Evolutionary conservation across 169 alveolate species (phyloP).

Genomic region (Cardiosporidium cionae): DNA sequence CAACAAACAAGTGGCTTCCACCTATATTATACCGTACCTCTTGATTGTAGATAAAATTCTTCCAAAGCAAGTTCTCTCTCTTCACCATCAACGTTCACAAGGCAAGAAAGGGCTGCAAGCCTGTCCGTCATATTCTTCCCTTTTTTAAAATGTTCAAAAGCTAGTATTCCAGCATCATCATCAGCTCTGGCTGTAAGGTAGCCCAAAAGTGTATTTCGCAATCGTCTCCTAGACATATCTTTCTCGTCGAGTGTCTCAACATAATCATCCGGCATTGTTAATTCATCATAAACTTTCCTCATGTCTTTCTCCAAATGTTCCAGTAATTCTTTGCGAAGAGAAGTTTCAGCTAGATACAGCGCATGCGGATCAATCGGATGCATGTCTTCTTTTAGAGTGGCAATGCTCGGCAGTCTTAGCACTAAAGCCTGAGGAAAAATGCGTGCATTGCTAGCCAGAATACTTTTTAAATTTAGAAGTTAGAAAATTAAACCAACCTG

Average conservation of each 20-base stretch:
- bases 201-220: constrained; percentile 31
- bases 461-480: background rate
- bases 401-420: constrained; percentile 17
- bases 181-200: constrained; percentile 18
- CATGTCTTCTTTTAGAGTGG: constrained; percentile 7
- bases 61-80: constrained; percentile 12
- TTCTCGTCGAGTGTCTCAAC: constrained; percentile 1
- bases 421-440: constrained; percentile 3
- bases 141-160: constrained; percentile 1
- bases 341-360: constrained; percentile 25
- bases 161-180: constrained; percentile 2
- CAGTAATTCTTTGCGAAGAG: constrained; percentile 20
- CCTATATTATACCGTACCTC: constrained; percentile 22
- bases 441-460: background rate
- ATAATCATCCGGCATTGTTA: constrained; percentile 19
- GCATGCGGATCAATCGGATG: constrained; percentile 43
- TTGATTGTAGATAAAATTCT: constrained; percentile 14
- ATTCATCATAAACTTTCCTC: constrained; percentile 20
- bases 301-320: constrained; percentile 11
- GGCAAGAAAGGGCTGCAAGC: constrained; percentile 7
- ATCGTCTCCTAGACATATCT: constrained; percentile 15
- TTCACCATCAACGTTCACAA: background rate
- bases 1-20: background rate
- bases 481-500: background rate
- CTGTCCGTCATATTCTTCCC: constrained; percentile 27